Evolutionary conservation across 108 stramenopile species (phyloP).

Genomic region (Conticribra weissflogii): DNA sequence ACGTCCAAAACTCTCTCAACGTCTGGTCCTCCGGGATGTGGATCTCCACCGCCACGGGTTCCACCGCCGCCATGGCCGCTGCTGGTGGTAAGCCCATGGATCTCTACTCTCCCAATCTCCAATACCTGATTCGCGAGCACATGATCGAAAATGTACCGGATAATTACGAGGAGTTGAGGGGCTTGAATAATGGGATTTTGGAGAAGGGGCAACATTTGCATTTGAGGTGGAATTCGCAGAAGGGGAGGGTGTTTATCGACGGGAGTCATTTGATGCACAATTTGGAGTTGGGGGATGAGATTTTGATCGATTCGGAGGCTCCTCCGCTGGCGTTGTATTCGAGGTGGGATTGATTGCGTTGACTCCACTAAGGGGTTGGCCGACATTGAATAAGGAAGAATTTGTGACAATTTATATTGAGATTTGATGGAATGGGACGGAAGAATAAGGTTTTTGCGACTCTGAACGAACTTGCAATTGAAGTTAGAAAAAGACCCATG

Average conservation of each 20-base stretch:
- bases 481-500: no score
- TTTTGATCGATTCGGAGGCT: conserved; percentile 85
- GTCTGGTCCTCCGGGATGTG: conserved; percentile 91
- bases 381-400: no score
- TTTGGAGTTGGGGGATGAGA: conserved; percentile 93
- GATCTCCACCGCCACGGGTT: conserved; percentile 86
- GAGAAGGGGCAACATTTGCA: conserved; percentile 74
- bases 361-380: neutral
- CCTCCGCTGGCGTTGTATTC: conserved; percentile 81
- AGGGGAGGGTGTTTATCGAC: conserved; percentile 68
- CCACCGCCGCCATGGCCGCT: conserved; percentile 91
- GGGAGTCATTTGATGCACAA: conserved; percentile 88
- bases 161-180: conserved; percentile 61
- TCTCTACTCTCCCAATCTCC: conserved; percentile 64
- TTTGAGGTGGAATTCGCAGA: conserved; percentile 94
- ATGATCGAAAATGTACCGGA: conserved; percentile 72
- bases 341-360: conserved; percentile 17
- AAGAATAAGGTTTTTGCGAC: no score
- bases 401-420: no score
- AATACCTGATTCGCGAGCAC: conserved; percentile 95
- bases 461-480: no score
- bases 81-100: conserved; percentile 90
- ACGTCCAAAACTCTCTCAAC: conserved; percentile 79
- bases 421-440: no score
- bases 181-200: conserved; percentile 80